These are phyloP conservation scores for Rhodotorula mucilaginosa DNA, from an alignment of 1,284 basidiomycete species.

Conservation along the genomic window DNA sequence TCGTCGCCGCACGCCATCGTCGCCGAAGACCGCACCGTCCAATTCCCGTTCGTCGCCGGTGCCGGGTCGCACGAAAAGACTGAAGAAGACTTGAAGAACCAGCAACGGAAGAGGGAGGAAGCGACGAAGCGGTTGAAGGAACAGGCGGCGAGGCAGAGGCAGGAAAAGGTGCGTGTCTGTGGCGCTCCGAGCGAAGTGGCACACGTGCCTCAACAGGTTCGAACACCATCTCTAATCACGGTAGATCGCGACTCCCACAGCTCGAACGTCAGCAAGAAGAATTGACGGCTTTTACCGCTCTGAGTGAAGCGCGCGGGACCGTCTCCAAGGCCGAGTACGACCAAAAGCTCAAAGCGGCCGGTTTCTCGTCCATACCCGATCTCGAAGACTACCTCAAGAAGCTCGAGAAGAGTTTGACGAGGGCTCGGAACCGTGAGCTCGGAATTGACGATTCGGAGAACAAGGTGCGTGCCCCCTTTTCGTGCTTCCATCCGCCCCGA, in stretches of 20 bases:
- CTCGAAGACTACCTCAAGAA: conserved; percentile 74
- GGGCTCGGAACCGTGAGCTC: conserved; percentile 68
- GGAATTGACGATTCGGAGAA: conserved; percentile 58
- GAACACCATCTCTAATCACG: too few species aligned
- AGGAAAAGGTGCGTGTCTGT: conserved; percentile 62
- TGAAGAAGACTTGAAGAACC: conserved; percentile 78
- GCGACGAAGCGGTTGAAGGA: conserved; percentile 86
- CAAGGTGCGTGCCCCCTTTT: conserved; percentile 46
- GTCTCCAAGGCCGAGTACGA: conserved; percentile 74
- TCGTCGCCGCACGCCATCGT: conserved; percentile 64
- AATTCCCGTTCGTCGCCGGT: conserved; percentile 68
- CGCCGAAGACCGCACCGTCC: conserved; percentile 68
- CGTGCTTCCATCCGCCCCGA: not conserved
- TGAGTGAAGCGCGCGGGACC: conserved; percentile 65
- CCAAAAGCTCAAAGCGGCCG: conserved; percentile 53
- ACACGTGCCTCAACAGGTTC: too few species aligned
- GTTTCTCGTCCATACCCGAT: conserved; percentile 67
- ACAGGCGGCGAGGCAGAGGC: conserved; percentile 79
- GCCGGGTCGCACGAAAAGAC: conserved; percentile 66
- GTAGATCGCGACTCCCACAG: not conserved
- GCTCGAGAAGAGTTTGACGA: conserved; percentile 66
- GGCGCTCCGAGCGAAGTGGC: too few species aligned
- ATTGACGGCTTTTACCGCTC: conserved; percentile 65
- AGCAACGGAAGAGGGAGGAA: conserved; percentile 75
- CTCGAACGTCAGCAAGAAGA: conserved; percentile 72